Evolutionary conservation across 2,329 filamentous ascomycete species (phyloP).

Genomic region (Nemania sp.): DNA sequence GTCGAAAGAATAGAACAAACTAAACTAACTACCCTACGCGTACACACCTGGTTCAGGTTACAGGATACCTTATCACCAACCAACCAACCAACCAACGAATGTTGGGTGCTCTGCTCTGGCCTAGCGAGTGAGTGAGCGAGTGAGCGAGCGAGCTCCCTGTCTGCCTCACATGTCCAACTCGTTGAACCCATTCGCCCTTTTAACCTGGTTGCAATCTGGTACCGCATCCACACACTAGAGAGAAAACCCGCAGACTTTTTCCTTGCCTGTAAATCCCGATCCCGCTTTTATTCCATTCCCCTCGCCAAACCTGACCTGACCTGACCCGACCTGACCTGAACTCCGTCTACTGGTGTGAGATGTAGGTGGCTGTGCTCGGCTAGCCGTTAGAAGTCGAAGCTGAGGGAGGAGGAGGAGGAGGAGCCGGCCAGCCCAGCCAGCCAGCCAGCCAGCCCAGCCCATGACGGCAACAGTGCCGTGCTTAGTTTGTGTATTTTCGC

Average conservation of each 20-base stretch:
- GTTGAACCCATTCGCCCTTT: neutral
- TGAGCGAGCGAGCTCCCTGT: constrained; percentile 5
- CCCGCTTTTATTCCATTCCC: neutral
- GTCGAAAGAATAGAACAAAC: too few relatives aligned
- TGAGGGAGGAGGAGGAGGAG: too few relatives aligned
- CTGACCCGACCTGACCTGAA: neutral
- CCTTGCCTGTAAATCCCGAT: neutral
- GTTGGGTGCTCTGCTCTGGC: constrained; percentile 6
- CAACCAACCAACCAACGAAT: neutral
- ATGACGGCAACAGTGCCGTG: constrained; percentile 4
- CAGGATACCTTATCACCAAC: too few relatives aligned
- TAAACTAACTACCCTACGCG: neutral
- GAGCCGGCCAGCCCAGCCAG: neutral
- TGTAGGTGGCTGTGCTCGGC: neutral
- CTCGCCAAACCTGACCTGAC: neutral
- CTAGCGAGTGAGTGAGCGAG: too few relatives aligned
- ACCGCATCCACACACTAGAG: constrained; percentile 15
- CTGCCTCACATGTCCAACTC: too few relatives aligned
- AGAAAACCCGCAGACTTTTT: constrained; percentile 2
- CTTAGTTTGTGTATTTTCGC: constrained; percentile 59
- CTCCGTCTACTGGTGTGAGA: too few relatives aligned
- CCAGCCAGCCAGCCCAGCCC: too few relatives aligned
- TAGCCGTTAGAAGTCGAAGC: neutral
- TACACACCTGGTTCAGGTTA: neutral
- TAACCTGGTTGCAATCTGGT: neutral